Evolutionary conservation across 441 rosid genomes (phyloP).

Genomic region (Daphne laureola): DNA sequence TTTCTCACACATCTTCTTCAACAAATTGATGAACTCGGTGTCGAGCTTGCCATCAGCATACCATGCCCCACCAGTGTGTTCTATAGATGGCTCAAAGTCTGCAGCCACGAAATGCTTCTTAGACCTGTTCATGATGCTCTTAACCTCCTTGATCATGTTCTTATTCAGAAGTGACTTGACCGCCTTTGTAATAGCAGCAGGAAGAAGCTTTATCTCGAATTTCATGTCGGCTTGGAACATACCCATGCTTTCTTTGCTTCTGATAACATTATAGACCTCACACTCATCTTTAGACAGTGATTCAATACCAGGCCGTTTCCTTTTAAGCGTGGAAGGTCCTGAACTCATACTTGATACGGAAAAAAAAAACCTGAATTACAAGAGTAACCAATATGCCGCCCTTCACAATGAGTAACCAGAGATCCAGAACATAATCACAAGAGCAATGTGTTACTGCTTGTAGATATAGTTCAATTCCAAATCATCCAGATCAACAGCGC

Average conservation of each 20-base stretch:
- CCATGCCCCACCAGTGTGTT: constrained; percentile 77
- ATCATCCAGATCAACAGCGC: too few relatives aligned
- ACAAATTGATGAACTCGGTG: constrained; percentile 25
- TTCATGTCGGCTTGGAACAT: constrained; percentile 40
- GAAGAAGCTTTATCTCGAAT: constrained; percentile 30
- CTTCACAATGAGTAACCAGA: too few relatives aligned
- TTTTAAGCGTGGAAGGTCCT: constrained; percentile 23
- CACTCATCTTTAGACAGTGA: constrained; percentile 39
- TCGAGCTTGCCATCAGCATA: constrained; percentile 62
- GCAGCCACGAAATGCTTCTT: constrained; percentile 45
- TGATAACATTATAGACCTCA: constrained; percentile 31
- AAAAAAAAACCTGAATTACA: not conserved
- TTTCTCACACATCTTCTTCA: constrained; percentile 31
- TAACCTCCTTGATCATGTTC: constrained; percentile 53
- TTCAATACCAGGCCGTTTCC: constrained; percentile 39
- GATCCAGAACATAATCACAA: too few relatives aligned
- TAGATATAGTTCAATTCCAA: too few relatives aligned
- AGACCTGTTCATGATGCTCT: constrained; percentile 47
- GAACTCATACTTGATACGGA: constrained; percentile 25
- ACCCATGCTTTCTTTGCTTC: constrained; percentile 52
- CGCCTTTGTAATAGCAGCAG: constrained; percentile 26
- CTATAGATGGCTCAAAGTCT: constrained; percentile 60
- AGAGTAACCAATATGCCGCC: too few relatives aligned
- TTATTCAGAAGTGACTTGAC: constrained; percentile 36
- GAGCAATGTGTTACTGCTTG: too few relatives aligned